Conservation (phyloP, 2,329 filamentous ascomycete genomes). For the Fusarium miscanthi region DNA sequence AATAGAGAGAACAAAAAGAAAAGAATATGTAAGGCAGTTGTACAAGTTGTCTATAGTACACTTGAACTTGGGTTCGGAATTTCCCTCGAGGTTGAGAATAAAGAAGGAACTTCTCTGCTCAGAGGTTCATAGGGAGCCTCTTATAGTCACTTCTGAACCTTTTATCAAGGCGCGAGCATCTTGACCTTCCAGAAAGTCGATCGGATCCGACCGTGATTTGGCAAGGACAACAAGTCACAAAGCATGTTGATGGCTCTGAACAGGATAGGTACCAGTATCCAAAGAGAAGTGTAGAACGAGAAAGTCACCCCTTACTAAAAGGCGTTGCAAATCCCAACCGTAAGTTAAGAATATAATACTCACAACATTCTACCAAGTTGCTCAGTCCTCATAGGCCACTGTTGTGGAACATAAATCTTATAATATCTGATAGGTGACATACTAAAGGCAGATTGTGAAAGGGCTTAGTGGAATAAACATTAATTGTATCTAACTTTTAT, state of each 20-base stretch:
- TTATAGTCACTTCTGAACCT: not conserved
- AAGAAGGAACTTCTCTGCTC: not conserved
- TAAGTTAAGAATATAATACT: not conserved
- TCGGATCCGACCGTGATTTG: not conserved
- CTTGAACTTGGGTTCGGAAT: not conserved
- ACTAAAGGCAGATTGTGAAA: not conserved
- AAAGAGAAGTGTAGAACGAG: not conserved
- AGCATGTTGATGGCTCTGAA: too few relatives aligned
- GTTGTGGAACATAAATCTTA: not conserved
- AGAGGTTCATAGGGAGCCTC: too few relatives aligned
- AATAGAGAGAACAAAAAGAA: not conserved
- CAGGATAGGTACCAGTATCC: not conserved
- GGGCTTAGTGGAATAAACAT: not conserved
- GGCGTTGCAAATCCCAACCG: not conserved
- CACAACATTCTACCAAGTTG: not conserved
- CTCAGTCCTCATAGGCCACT: not conserved
- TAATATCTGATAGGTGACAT: not conserved
- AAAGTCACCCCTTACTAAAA: too few relatives aligned
- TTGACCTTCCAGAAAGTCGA: not conserved
- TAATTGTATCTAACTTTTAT: not conserved
- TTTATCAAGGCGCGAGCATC: too few relatives aligned
- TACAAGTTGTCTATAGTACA: not conserved
- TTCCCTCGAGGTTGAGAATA: not conserved
- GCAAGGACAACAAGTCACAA: not conserved
- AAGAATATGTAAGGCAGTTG: accelerated